Evolutionary conservation across 345 rosid species (phyloP), one percentile per base, ranked within the genome.

Genomic region (Citrus glauca): DNA sequence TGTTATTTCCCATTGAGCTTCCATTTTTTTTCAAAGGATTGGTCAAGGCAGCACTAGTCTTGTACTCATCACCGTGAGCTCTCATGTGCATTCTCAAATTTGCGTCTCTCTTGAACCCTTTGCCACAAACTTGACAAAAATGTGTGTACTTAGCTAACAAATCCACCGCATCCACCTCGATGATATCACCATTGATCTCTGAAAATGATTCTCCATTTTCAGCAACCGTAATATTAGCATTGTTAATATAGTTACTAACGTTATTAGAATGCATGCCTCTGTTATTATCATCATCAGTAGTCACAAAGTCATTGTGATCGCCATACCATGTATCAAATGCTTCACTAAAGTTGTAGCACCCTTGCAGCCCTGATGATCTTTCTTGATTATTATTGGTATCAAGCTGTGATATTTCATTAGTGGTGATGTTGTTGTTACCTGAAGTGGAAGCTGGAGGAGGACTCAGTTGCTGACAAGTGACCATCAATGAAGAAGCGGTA

Each of bases 31-130:
- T 90, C 82, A 83, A 50, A 42, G 97, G 96, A 59, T 86, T 89
- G 71, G 80, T 83, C 68, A 94, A 86, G n/a, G 98, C 93, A 10
- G 90, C 90, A 1, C 71, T 87, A 42, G 90, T 92, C 84, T 94
- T 92, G 87, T 92, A 92, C 64, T 89, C 93, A 42, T 94, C 97
- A 1, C 98, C 97, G 9, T 94, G 98, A 19, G 98, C 96, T 82
- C 98, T 88, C 98, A 94, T 94, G 78, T 94, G 98, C 98, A 94
- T 94, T 86, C 98, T 89, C 73, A 92, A 76, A 82, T 94, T 94
- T 37, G 98, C 98, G 9, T 94, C 97, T 42, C 97, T 83, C 82
- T 92, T 94, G 87, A 92, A 94, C 63, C 98, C 97, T 82, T 94
- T 94, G 17, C 92, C 93, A 11, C 97, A 94, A 57, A 94, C 85